These are phyloP conservation scores for Kluyveromyces lactis DNA, from an alignment of 805 yeast genomes.

Conservation along the genomic window DNA sequence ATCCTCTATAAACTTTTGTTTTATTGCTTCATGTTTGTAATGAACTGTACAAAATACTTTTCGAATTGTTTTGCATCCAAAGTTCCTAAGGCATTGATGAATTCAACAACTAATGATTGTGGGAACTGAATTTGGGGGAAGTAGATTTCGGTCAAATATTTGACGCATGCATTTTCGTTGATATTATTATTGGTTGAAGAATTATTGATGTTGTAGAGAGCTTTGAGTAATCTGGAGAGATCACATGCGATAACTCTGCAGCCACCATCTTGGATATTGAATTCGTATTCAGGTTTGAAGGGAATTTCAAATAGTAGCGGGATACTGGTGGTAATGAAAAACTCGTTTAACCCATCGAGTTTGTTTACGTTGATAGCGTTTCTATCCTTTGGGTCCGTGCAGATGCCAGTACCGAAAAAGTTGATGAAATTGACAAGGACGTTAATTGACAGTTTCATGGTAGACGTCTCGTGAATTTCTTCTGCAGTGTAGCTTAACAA, in stretches of 20 bases:
- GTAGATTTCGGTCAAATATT: slow-evolving; percentile 44
- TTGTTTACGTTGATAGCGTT: slow-evolving; percentile 36
- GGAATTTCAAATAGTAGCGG: slow-evolving; percentile 71
- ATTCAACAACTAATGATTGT: slow-evolving; percentile 47
- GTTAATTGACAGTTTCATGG: slow-evolving; percentile 61
- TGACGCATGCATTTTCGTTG: slow-evolving; percentile 25
- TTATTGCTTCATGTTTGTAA: slow-evolving; percentile 13
- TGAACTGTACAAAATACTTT: slow-evolving; percentile 52
- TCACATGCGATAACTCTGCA: slow-evolving; percentile 68
- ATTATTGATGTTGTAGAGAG: slow-evolving; percentile 38
- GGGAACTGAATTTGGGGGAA: slow-evolving; percentile 52
- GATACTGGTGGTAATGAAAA: slow-evolving; percentile 59
- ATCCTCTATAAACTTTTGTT: too few species aligned
- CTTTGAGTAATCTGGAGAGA: slow-evolving; percentile 57
- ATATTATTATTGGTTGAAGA: slow-evolving; percentile 10
- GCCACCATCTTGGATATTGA: slow-evolving; percentile 72
- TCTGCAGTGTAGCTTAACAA: slow-evolving; percentile 54
- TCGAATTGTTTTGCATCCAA: slow-evolving; percentile 57
- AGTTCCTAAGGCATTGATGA: slow-evolving; percentile 49
- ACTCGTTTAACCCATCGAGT: slow-evolving; percentile 64
- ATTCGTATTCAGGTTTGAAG: slow-evolving; percentile 52
- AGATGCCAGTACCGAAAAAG: slow-evolving; percentile 60
- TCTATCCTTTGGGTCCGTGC: slow-evolving; percentile 52
- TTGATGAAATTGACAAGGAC: slow-evolving; percentile 56
- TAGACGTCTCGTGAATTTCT: slow-evolving; percentile 52